A percentile compares a stretch with the other conserved stretches of the same genome.
phyloP scores from a whole-genome alignment of 352 stramenopile species.

The Phytophthora sojae region DNA sequence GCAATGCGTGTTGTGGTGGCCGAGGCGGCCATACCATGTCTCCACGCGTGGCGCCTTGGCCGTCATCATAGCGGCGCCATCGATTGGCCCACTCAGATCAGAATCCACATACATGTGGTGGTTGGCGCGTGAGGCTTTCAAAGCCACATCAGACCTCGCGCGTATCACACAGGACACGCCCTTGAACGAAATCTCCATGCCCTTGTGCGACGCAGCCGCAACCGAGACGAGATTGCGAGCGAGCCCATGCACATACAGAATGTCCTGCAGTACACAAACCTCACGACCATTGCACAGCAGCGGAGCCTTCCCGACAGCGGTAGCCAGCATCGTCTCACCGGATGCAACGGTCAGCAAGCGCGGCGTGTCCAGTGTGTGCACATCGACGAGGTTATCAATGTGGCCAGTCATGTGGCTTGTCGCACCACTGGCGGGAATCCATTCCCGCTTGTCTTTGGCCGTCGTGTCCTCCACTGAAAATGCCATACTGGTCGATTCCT shows the following conservation, averaged over 20 bases:
- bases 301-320: background rate
- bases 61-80: background rate
- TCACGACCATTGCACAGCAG: background rate
- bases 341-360: background rate
- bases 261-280: background rate
- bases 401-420: background rate
- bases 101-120: background rate
- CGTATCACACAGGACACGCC: background rate
- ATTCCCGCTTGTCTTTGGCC: background rate
- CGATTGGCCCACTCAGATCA: background rate
- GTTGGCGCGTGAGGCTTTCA: background rate
- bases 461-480: background rate
- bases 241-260: background rate
- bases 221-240: background rate
- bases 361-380: too few relatives aligned
- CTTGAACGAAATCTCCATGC: background rate
- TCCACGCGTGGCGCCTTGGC: background rate
- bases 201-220: background rate
- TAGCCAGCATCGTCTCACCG: background rate
- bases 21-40: background rate
- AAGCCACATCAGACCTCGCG: background rate
- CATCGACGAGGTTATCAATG: background rate
- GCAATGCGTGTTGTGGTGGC: background rate
- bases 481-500: background rate
- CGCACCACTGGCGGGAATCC: background rate